phyloP scores from a whole-genome alignment of 352 stramenopile species.

The Phytophthora rubi region DNA sequence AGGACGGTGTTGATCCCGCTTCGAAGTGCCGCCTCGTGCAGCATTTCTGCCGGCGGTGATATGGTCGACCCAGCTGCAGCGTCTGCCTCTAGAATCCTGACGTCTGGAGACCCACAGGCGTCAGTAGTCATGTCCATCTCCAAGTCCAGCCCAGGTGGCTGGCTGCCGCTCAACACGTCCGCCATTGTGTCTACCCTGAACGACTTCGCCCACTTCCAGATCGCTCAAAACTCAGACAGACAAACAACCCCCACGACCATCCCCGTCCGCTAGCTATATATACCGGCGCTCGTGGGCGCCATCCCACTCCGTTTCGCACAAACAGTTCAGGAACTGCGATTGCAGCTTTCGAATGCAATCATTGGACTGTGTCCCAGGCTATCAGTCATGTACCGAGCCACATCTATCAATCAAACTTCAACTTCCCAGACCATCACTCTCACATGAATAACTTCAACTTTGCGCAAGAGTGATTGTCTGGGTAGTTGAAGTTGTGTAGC shows the following conservation, averaged over 20 bases:
- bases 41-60: conserved; percentile 22
- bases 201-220: conserved; percentile 3
- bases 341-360: background rate
- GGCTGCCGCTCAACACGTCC: conserved; percentile 23
- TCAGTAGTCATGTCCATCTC: conserved; percentile 24
- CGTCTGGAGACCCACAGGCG: background rate
- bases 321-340: conserved; percentile 10
- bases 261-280: conserved; percentile 34
- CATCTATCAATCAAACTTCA: conserved; percentile 16
- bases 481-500: conserved; percentile 41
- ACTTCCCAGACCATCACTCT: conserved; percentile 41
- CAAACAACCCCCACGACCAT: conserved; percentile 2
- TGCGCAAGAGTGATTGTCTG: conserved; percentile 35
- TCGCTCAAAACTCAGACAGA: conserved; percentile 23
- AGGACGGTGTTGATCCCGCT: conserved; percentile 57
- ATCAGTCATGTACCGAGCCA: background rate
- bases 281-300: conserved; percentile 16
- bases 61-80: background rate
- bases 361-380: background rate
- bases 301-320: conserved; percentile 33
- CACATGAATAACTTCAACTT: conserved; percentile 20
- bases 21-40: conserved; percentile 46
- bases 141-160: conserved; percentile 28
- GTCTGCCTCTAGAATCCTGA: background rate
- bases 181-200: conserved; percentile 9